Evolutionary conservation across 1,284 basidiomycete genomes (phyloP), one percentile per base, ranked within the genome.

Genomic region (Cyathus olla): DNA sequence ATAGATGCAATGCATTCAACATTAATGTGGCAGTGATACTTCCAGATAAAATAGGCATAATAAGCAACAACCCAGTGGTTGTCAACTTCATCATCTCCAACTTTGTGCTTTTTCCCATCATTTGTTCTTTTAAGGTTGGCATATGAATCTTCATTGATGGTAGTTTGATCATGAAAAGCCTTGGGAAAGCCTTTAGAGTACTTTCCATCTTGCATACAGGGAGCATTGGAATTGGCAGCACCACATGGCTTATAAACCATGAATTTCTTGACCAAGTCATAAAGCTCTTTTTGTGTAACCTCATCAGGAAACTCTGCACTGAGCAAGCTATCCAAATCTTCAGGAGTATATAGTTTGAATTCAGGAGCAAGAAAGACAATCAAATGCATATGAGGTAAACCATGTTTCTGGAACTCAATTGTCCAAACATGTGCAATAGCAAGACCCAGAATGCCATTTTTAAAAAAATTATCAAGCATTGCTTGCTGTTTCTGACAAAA

Each of bases 21-120:
- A 64, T 88, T 87, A 56, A 87, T 83, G 49, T 85, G 83, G 55
- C 81, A 83, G 31, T 76, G 54, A 52, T 75, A 84, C n/a, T 71
- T 72, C 15, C 64, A 64, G 6, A 66, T 61, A 8, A 82, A 64
- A 46, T 68, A 75, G 4, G 73, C 74, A 53, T 54, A 72, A 56
- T 81, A 75, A 0, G 80, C 75, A 10, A 84, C 75, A 15, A 83
- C 70, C 66, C 67, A 67, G 1, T 69, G 29, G 52, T 80, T 81
- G 55, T 67, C 59, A 17, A 67, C 50, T 19, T 66, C 64, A 15
- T 64, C 59, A 49, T 67, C 62, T 5, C 54, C 27, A 5, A 10
- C n/a, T 15, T 55, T 15, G 49, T 57, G 50, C 26, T 29, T 44
- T 3, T 29, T 42, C 22, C 60, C 60, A 46, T 37, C 54, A 60